Base-by-base conservation (phyloP, 176 grass and related monocot genomes). In the Themeda triandra region DNA sequence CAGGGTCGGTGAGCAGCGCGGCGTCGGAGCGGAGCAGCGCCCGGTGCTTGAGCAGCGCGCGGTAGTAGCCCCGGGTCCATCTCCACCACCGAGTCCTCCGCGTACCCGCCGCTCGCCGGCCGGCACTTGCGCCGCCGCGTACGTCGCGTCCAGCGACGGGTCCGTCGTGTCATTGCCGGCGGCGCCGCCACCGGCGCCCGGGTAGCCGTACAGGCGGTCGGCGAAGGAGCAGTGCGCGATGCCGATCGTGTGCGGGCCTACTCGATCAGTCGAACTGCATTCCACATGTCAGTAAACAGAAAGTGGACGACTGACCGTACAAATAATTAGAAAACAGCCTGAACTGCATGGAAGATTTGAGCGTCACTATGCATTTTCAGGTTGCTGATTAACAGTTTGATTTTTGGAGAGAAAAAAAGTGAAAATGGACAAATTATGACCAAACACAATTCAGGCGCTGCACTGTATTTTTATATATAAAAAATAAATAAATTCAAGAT, bases 51-150 rank as follows among this genome's bases (percentile, higher is more conserved):
- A 93, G 77, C 45, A 98, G 40, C 21, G 71, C 83, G 13, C 86
- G 82, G 89, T 98, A 95, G 86, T 98, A 95, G 27, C 88, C 86
- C 96, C 0, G 96, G 96, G 82, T 98, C 96, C 96, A 98, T 95
- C 85, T 98, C 96, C 25, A 92, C 91, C 7, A 91, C 13, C 1
- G 31, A 5, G 51, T 82, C 80, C 85, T 69, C 4, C 12, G 73
- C 79, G 48, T 49, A 67, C 29, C 72, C 79, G 82, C 85, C 88
- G 21, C 15, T 18, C 6, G 84, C 30, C 10, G 64, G 51, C 14
- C 28, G 87, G 92, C 92, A 95, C 75, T 90, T 97, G 88, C 86
- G 88, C 72, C 69, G 35, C 6, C 0, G 92, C 95, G 49, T 94
- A 98, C 10, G 79, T 39, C 19, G 80, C 63, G 60, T 98, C 87